A percentile compares a stretch with the other conserved stretches of the same genome.
Evolutionary conservation across 805 yeast genomes (phyloP).

Genomic region (Kuraishia hungarica): DNA sequence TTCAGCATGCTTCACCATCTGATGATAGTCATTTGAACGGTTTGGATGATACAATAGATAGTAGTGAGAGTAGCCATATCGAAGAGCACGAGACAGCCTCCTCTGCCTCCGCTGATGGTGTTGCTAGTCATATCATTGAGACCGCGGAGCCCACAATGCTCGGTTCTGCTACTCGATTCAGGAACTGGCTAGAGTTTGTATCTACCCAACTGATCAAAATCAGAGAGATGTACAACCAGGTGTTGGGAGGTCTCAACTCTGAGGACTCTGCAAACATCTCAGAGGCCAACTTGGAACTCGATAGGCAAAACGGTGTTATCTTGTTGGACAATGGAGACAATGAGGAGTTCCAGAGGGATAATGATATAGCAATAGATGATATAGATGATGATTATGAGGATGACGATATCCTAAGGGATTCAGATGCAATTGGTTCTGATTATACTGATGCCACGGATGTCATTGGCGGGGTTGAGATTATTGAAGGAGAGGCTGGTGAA

Average conservation of each 20-base stretch:
- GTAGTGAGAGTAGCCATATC: too few species aligned
- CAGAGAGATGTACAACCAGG: constrained; percentile 48
- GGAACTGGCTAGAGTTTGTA: constrained; percentile 41
- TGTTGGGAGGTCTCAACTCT: constrained; percentile 39
- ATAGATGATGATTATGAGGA: constrained; percentile 13
- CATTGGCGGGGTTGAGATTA: constrained; percentile 27
- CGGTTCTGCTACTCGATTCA: constrained; percentile 11
- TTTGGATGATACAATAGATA: too few species aligned
- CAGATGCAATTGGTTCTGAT: constrained; percentile 8
- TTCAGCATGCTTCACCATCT: constrained; percentile 4
- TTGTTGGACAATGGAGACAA: constrained; percentile 30
- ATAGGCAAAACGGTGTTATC: constrained; percentile 20
- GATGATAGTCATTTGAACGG: too few species aligned
- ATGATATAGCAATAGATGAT: constrained; percentile 6
- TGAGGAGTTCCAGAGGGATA: constrained; percentile 32
- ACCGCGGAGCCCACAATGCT: too few species aligned
- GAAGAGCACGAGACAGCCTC: not conserved
- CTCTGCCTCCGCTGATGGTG: too few species aligned
- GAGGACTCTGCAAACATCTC: constrained; percentile 27
- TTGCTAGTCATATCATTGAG: too few species aligned
- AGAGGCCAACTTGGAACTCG: constrained; percentile 19
- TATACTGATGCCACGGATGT: constrained; percentile 15
- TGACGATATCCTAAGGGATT: constrained; percentile 14
- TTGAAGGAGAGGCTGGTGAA: constrained; percentile 4
- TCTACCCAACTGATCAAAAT: constrained; percentile 39